Evolutionary conservation across 2,329 filamentous ascomycete genomes (phyloP), one percentile per base, ranked within the genome.

Genomic region (Xylaria sp.): DNA sequence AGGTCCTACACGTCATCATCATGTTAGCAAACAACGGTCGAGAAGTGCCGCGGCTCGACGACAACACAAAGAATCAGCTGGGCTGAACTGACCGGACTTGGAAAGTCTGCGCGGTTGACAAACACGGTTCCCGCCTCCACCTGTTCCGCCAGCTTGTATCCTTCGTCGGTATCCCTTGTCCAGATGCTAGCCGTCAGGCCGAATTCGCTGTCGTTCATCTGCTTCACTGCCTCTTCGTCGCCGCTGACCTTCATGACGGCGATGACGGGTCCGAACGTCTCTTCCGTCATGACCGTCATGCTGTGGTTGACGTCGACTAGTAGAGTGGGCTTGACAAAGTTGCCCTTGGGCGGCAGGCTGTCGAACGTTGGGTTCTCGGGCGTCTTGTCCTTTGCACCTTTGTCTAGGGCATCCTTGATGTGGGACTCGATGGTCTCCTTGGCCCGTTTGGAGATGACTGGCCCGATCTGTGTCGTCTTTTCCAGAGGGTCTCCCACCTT

Each of bases 201-300:
- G 69, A 96, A 96, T 61, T 96, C 87, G 74, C 90, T 94, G 71
- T 96, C 92, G 66, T 97, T 97, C 92, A 97, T 97, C 46, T 93
- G 76, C 62, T 79, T 76, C 57, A 97, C 76, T 1, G 93, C 93
- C 73, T 97, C 91, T 17, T 83, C 83, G 66, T 97, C 93, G 63
- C 78, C 78, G 68, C 85, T 84, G 57, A 97, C 92, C 72, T 90
- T 90, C 86, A 93, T 91, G 17, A 97, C 85, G 1, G 92, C 89
- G 64, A 97, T 93, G 17, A 97, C 85, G 1, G 93, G 93, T 0
- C 93, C 93, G 69, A 97, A 97, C 0, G 92, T 97, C 78, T 97
- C 93, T 62, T 96, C 91, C 19, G 79, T 91, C 91, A 97, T 97
- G 59, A 96, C 87, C 3, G 76, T 75, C 92, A 96, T 96, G 59